Conservation (phyloP, 176 grass and related monocot species). For the Oryza brachyantha region DNA sequence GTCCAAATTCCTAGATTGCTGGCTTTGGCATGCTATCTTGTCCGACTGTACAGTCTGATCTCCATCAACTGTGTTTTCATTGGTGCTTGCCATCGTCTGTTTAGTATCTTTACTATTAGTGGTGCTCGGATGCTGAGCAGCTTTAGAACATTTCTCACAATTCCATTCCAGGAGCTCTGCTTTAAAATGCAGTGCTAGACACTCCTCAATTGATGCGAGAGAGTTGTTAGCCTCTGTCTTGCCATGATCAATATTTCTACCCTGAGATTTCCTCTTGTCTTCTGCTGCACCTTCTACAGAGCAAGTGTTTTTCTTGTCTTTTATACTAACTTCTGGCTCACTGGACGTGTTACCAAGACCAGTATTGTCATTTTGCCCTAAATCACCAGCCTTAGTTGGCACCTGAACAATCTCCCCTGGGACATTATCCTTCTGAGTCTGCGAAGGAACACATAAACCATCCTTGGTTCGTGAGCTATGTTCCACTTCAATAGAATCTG, state of each 20-base stretch:
- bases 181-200: constrained; percentile 10
- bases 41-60: constrained; percentile 16
- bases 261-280: constrained; percentile 11
- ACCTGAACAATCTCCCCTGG: neutral
- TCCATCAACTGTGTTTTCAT: neutral
- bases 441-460: constrained; percentile 25
- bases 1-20: neutral
- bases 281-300: neutral
- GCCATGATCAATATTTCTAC: constrained; percentile 1
- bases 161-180: neutral
- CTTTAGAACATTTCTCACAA: constrained; percentile 31
- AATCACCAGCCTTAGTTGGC: neutral
- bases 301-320: neutral
- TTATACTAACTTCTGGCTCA: neutral
- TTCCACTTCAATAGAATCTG: constrained; percentile 38
- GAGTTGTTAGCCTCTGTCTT: neutral
- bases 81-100: neutral
- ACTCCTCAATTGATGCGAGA: constrained; percentile 31
- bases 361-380: neutral
- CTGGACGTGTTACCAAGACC: neutral
- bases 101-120: constrained; percentile 9
- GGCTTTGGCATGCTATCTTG: constrained; percentile 17
- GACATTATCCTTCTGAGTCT: constrained; percentile 18
- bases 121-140: neutral
- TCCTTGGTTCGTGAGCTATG: constrained; percentile 19